Evolutionary conservation across 2,329 filamentous ascomycete genomes (phyloP).

Genomic region (Plenodomus tracheiphilus): DNA sequence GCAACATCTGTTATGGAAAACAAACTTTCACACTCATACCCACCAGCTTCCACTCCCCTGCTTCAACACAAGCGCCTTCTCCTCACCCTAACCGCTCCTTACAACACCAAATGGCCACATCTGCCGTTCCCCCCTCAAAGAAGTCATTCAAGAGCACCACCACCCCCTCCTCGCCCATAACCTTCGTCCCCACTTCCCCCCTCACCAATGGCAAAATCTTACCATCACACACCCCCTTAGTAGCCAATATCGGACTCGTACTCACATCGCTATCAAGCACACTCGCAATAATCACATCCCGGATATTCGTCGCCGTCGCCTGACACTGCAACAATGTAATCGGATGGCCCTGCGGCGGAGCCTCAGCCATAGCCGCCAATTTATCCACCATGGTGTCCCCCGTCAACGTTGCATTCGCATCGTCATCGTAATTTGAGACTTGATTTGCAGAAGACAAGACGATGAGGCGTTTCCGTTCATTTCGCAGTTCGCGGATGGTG

Average conservation of each 20-base stretch:
- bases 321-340: conserved; percentile 51
- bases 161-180: conserved; percentile 47
- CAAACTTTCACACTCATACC: too few species aligned
- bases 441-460: conserved; percentile 27
- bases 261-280: conserved; percentile 51
- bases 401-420: conserved; percentile 34
- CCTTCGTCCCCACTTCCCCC: conserved; percentile 45
- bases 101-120: conserved; percentile 50
- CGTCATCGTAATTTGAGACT: conserved; percentile 40
- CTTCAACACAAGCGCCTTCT: too few species aligned
- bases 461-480: conserved; percentile 31
- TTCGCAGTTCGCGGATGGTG: conserved; percentile 29
- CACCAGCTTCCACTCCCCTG: too few species aligned
- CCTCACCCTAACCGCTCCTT: conserved; percentile 39
- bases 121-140: conserved; percentile 54
- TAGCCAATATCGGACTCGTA: conserved; percentile 52
- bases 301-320: conserved; percentile 56
- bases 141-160: conserved; percentile 57
- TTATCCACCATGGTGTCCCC: conserved; percentile 36
- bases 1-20: too few species aligned
- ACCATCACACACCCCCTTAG: conserved; percentile 54
- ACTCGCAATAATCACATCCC: conserved; percentile 52
- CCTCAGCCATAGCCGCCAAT: conserved; percentile 21
- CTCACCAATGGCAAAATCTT: conserved; percentile 55
- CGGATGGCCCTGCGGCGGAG: conserved; percentile 23